Evolutionary conservation across 306 rosid genomes (phyloP), one percentile per base, ranked within the genome.

Genomic region (Fagus sylvatica): DNA sequence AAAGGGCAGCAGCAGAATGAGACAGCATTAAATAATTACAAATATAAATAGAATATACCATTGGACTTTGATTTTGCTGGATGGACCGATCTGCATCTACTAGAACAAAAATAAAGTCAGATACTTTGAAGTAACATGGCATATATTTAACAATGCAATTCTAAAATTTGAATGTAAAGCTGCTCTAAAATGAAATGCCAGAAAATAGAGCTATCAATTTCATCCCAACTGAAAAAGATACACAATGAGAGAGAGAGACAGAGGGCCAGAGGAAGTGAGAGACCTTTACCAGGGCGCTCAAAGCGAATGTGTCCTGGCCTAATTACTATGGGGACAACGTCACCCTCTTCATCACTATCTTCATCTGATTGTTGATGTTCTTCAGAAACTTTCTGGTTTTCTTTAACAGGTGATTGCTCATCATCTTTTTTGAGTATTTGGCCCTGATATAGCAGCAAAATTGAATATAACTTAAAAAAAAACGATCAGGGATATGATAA

Each of bases 301-400:
- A 93, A 96, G 72, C 98, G 97, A 82, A 96, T 96, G 80, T 96
- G 96, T 53, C 99, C 99, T 53, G 99, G 99, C 86, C 88, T 91
- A 79, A 89, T 84, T 76, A 90, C 94, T 49, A 96, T 90, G 57
- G 96, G 98, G 80, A 93, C 87, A 81, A 84, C 39, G 51, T 90
- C 90, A 16, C 84, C 93, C 33, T 90, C 93, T 77, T 76, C 85
- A 46, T 85, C 91, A 73, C 81, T 84, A 74, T 85, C 89, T 75
- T 79, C 90, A 71, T 73, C 74, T 54, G 77, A 61, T 82, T 89
- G 84, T 74, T 80, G 82, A 75, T 32, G 75, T 72, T 71, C 88
- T 60, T 83, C 76, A 43, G 89, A 74, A 74, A 42, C 41, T 74
- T 57, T 48, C 65, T 72, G 13, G 59, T 71, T 84, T 74, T 54